These are phyloP conservation scores for Penicillium pancosmium DNA, from an alignment of 495 filamentous ascomycete genomes.

Conservation along the genomic window DNA sequence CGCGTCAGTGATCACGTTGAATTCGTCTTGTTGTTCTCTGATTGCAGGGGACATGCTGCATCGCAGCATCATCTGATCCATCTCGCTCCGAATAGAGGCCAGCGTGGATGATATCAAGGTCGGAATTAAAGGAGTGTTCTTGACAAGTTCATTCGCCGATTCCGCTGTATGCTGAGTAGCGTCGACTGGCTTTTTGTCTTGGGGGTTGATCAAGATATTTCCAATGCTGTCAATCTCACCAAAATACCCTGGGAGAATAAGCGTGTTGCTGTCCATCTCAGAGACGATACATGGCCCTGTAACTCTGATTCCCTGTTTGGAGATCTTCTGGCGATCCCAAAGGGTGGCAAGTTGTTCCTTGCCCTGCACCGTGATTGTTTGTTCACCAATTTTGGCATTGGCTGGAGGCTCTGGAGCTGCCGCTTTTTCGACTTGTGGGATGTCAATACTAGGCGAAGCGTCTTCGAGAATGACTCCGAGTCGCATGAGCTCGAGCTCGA, in stretches of 20 bases:
- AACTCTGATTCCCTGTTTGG: conserved; percentile 36
- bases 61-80: conserved; percentile 54
- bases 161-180: conserved; percentile 25
- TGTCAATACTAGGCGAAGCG: conserved; percentile 38
- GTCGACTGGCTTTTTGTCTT: conserved; percentile 17
- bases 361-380: conserved; percentile 44
- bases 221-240: conserved; percentile 47
- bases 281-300: conserved; percentile 51
- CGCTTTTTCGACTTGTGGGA: conserved; percentile 37
- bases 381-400: conserved; percentile 32
- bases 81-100: conserved; percentile 50
- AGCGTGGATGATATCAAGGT: conserved; percentile 43
- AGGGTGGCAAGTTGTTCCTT: conserved; percentile 39
- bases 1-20: conserved; percentile 53
- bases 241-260: conserved; percentile 49
- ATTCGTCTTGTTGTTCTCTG: conserved; percentile 56
- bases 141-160: conserved; percentile 35
- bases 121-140: conserved; percentile 40
- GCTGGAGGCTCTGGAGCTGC: conserved; percentile 28
- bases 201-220: conserved; percentile 50
- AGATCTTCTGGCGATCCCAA: conserved; percentile 49
- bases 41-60: conserved; percentile 55
- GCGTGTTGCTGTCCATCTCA: conserved; percentile 55
- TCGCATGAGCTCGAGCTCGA: conserved; percentile 49
- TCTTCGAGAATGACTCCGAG: conserved; percentile 48